Evolutionary conservation across 2,329 filamentous ascomycete genomes (phyloP).

Genomic region (Aspergillus spinulosporus): DNA sequence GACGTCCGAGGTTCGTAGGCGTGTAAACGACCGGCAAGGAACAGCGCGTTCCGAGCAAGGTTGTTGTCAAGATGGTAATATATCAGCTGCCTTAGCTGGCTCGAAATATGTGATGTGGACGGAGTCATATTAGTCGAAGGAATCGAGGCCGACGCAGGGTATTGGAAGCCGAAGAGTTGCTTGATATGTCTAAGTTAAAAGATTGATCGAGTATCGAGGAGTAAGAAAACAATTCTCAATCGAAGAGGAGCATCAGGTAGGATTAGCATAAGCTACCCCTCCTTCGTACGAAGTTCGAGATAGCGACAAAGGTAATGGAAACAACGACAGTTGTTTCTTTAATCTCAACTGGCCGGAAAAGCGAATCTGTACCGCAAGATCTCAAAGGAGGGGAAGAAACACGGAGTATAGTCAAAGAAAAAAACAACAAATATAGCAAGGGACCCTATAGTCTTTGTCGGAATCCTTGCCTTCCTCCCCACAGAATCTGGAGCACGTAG

Average conservation of each 20-base stretch:
- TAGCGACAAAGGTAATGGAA: conserved; percentile 18
- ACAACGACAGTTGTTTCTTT: conserved; percentile 20
- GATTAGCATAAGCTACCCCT: background rate
- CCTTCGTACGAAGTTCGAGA: conserved; percentile 2
- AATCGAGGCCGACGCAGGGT: background rate
- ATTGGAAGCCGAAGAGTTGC: conserved; percentile 7
- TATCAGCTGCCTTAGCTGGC: conserved; percentile 65
- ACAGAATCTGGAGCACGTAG: background rate
- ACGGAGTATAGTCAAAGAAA: conserved; percentile 2
- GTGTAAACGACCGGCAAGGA: conserved; percentile 82
- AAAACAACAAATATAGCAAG: conserved; percentile 9
- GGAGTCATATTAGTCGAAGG: conserved; percentile 53
- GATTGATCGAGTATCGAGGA: conserved; percentile 5
- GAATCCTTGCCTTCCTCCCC: conserved; percentile 7
- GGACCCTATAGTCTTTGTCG: background rate
- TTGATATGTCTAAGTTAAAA: conserved; percentile 9
- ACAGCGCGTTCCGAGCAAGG: conserved; percentile 84
- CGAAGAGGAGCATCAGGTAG: conserved; percentile 20
- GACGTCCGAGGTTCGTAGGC: conserved; percentile 79
- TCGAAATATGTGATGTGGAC: conserved; percentile 54
- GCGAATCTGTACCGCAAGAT: conserved; percentile 1
- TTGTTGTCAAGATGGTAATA: conserved; percentile 85
- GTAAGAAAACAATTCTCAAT: background rate
- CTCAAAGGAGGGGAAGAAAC: conserved; percentile 7
- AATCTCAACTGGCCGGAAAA: conserved; percentile 6